Evolutionary conservation across 2,329 filamentous ascomycete species (phyloP), one percentile per base, ranked within the genome.

Genomic region (Botrytis hyacinthi): DNA sequence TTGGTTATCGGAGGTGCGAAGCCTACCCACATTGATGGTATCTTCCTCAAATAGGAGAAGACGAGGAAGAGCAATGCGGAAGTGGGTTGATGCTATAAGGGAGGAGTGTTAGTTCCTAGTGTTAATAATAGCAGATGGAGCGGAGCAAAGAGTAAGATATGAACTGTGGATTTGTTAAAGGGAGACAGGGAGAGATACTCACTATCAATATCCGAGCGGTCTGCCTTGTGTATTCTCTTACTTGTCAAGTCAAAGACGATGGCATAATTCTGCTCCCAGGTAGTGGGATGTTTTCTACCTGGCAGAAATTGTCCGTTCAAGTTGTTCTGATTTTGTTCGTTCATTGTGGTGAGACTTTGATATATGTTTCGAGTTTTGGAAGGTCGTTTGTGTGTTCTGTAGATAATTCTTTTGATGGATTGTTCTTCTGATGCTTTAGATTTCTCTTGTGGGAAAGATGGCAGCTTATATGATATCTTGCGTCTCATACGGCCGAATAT

Each of bases 1-100:
- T 10, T 18, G 8, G 37, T 1, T 29, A 0, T n/a, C 4, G 16
- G 40, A 29, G 4, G 3, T 2, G 4, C 4, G 40, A 0, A 22
- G 4, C n/a, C 26, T 29, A 29, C 16, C n/a, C 18, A 63, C 4
- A 12, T 22, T 63, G 7, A 63, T 16, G 16, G 2, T 44, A 7
- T 63, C 61, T n/a, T n/a, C 61, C 7, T 63, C 37, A 9, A 63
- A 63, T 10, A n/a, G 40, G 9, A 18, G 40, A 40, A 44, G 61
- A 29, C 4, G 61, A 2, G 40, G 4, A 29, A 44, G 8, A 10
- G 61, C 6, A 20, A 63, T 29, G n/a, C 40, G 37, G n/a, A n/a
- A 29, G n/a, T 63, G 61, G 9, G 2, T 44, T 42, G 61, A 9
- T n/a, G 26, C 37, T 44, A 18, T 14, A 51, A 51, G n/a, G 7